These are phyloP conservation scores for Daldinia sp. DNA, from an alignment of 2,329 filamentous ascomycete genomes.

Conservation along the genomic window DNA sequence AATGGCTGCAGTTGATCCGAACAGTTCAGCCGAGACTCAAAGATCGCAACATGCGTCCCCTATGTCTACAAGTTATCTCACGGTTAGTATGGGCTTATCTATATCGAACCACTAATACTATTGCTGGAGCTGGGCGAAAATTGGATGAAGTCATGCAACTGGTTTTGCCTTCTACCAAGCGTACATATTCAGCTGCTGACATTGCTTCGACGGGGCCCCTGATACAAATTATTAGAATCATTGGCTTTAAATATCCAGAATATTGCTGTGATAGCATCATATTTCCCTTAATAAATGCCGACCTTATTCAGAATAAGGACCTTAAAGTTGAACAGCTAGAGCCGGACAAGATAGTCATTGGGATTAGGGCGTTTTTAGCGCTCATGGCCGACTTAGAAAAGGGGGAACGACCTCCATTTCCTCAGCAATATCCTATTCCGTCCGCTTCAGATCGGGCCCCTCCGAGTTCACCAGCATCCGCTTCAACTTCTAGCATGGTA, in stretches of 20 bases:
- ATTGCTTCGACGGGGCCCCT: slow-evolving; percentile 86
- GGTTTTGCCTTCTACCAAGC: slow-evolving; percentile 83
- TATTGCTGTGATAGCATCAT: slow-evolving; percentile 92
- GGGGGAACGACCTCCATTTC: slow-evolving; percentile 86
- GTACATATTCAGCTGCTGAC: slow-evolving; percentile 85
- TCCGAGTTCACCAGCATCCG: slow-evolving; percentile 62
- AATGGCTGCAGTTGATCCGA: slow-evolving; percentile 87
- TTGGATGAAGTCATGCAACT: slow-evolving; percentile 90
- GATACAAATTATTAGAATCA: slow-evolving; percentile 92
- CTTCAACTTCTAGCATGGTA: slow-evolving; percentile 52
- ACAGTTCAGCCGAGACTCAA: slow-evolving; percentile 85
- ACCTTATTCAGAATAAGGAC: slow-evolving; percentile 78
- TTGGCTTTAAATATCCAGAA: slow-evolving; percentile 93
- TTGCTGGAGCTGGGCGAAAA: slow-evolving; percentile 77
- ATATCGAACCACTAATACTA: slow-evolving; percentile 81
- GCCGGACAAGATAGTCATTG: slow-evolving; percentile 96
- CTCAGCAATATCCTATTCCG: slow-evolving; percentile 69
- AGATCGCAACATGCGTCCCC: slow-evolving; percentile 80
- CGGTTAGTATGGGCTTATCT: slow-evolving; percentile 95
- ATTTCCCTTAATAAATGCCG: slow-evolving; percentile 94
- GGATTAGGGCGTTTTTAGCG: slow-evolving; percentile 91
- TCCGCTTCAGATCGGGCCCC: slow-evolving; percentile 59
- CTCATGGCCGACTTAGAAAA: slow-evolving; percentile 95
- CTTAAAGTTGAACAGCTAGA: slow-evolving; percentile 92
- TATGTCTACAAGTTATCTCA: slow-evolving; percentile 89